Base-by-base conservation (phyloP, 306 rosid species). In the Leucaena leucocephala region DNA sequence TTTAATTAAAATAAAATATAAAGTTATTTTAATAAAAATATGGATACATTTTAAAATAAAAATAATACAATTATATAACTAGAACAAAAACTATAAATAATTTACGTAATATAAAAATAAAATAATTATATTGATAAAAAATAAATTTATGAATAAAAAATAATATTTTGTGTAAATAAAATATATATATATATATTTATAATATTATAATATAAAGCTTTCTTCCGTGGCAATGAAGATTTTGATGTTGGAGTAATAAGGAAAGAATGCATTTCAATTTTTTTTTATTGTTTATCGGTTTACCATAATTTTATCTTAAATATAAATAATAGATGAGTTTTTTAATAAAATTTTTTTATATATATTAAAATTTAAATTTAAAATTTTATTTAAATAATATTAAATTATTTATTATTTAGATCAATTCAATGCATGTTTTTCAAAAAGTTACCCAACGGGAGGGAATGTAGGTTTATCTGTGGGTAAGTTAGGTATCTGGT, bases 401-500 rank as follows among this genome's bases (percentile, higher is more conserved):
- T n/a, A n/a, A n/a, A n/a, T n/a, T n/a, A n/a, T n/a, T n/a, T n/a
- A n/a, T n/a, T n/a, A n/a, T n/a, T n/a, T n/a, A n/a, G n/a, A n/a
- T n/a, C n/a, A n/a, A n/a, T n/a, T n/a, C n/a, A n/a, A n/a, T n/a
- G n/a, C n/a, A n/a, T n/a, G 64, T 58, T 6, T 58, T 58, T 21
- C 16, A 5, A 21, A 21, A 58, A 58, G 64, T 58, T 21, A 21
- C 64, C 36, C 64, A 21, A 58, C 36, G 64, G 63, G 22, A 57
- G 14, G 35, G 64, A 22, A 58, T 19, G 15, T 58, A 10, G 36
- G 36, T 8, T 21, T 58, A 21, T 1, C 2, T 21, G 14, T 58
- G 64, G 64, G 64, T 39, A 39, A 65, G 70, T 17, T 17, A 17
- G 71, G 50, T 67, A 67, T 67, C 71, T 39, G 27, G 15, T n/a